Base-by-base conservation (phyloP, 495 filamentous ascomycete genomes). In the Aspergillus sclerotiicarbonarius region DNA sequence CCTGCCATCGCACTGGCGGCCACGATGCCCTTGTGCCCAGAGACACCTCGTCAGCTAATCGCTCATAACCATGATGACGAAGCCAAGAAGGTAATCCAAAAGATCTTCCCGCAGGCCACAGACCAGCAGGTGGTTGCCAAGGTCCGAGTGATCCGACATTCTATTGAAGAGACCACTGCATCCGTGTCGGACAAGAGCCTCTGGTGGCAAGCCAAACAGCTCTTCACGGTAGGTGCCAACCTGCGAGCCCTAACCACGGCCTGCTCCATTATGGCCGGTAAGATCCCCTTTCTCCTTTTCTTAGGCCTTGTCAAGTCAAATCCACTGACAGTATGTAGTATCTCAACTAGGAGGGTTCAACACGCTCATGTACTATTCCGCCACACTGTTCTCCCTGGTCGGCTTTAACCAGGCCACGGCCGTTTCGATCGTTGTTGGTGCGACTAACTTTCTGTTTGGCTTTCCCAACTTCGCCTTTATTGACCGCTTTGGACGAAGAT, bases 391-490 rank as follows among this genome's bases (percentile, higher is more conserved):
- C 52, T 68, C 74, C 13, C 68, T 76, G 6, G 80, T 82, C 15
- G 80, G 80, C 12, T 81, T 83, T 58, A 59, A 65, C 29, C 77
- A 81, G 39, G 72, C 79, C 2, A 74, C 75, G 0, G 76, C 78
- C 8, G 80, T 82, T 3, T 74, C 73, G 10, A 71, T 74, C 12
- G 72, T 80, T 33, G 72, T 82, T 46, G 78, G 74, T 6, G 79
- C 62, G 6, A 80, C 77, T 3, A 83, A 83, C 60, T 81, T 82
- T 60, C 37, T 82, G 53, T 76, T 82, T 54, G 76, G 70, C 12
- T 74, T 71, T 48, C 67, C 80, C 44, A 82, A 81, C 55, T 61
- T 82, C 33, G 60, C 71, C 53, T 45, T 77, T 12, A 71, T 82
- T 25, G 79, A 82, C 56, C 61, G 64, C 15, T 67, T 80, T 37